These are phyloP conservation scores for Amaranthus cruentus DNA, from an alignment of 148 eudicot genomes.

Conservation along the genomic window DNA sequence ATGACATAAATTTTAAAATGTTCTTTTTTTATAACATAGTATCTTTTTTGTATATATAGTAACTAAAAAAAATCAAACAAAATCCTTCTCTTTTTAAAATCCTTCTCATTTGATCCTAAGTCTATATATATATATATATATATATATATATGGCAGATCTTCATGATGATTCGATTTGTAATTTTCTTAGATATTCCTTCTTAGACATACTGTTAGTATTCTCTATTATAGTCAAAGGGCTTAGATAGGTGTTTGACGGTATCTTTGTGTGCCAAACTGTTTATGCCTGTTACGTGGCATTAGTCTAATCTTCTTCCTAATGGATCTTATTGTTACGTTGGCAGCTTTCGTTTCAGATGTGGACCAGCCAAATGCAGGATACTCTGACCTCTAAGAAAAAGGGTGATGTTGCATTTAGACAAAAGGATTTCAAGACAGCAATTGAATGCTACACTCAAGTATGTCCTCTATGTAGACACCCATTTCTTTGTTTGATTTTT, in stretches of 20 bases:
- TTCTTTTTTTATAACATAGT: too few relatives aligned
- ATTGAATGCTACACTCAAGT: slow-evolving; percentile 85
- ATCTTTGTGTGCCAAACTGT: not conserved
- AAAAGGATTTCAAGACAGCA: slow-evolving; percentile 72
- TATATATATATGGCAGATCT: too few relatives aligned
- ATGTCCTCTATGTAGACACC: slow-evolving; percentile 2
- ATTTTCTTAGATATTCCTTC: not conserved
- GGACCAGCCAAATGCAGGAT: slow-evolving; percentile 98
- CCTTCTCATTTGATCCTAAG: too few relatives aligned
- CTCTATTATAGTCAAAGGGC: not conserved
- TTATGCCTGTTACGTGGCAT: not conserved
- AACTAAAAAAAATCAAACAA: too few relatives aligned
- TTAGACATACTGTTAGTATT: not conserved
- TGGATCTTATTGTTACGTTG: not conserved
- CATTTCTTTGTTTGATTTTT: not conserved
- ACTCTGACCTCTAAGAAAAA: slow-evolving; percentile 85
- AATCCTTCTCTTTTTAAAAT: too few relatives aligned
- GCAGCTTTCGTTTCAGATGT: slow-evolving; percentile 98
- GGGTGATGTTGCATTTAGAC: slow-evolving; percentile 87
- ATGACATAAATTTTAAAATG: too few relatives aligned
- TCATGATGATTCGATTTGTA: not conserved
- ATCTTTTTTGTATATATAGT: too few relatives aligned
- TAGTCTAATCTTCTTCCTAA: not conserved
- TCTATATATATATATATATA: too few relatives aligned
- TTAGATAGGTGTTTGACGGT: not conserved